These are phyloP conservation scores for Mimosa pudica DNA, from an alignment of 306 rosid genomes.

Conservation along the genomic window DNA sequence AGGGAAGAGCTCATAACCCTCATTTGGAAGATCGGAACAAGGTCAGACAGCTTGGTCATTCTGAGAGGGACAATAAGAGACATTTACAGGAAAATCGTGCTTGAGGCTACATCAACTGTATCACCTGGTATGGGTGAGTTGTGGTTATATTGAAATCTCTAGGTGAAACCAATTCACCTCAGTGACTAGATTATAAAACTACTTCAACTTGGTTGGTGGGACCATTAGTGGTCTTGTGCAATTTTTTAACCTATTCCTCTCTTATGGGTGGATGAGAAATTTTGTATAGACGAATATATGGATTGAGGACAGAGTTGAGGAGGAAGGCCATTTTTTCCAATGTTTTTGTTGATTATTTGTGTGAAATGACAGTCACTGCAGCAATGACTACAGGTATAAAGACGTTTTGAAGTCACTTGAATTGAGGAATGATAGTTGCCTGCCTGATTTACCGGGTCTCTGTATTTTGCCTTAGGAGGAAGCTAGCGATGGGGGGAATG, in stretches of 20 bases:
- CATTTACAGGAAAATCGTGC: constrained; percentile 65
- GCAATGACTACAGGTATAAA: background rate
- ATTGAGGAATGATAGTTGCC: background rate
- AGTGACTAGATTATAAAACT: constrained; percentile 31
- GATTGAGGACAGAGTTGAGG: constrained; percentile 32
- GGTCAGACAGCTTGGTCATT: constrained; percentile 49
- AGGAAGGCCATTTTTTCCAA: constrained; percentile 30
- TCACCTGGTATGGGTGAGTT: background rate
- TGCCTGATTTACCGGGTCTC: background rate
- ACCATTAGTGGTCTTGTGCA: background rate
- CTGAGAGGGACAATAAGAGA: constrained; percentile 69
- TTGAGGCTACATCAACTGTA: constrained; percentile 33
- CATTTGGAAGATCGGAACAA: constrained; percentile 44
- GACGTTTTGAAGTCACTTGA: background rate
- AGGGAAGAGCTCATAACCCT: constrained; percentile 62
- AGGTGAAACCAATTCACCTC: constrained; percentile 11
- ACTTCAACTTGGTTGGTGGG: constrained; percentile 37
- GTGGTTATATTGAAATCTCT: constrained; percentile 8
- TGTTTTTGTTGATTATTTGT: constrained; percentile 29
- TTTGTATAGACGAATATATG: constrained; percentile 35
- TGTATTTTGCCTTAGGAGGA: background rate
- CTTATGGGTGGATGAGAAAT: constrained; percentile 37
- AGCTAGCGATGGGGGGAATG: background rate
- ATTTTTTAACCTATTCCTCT: constrained; percentile 25
- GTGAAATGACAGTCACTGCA: constrained; percentile 29